Base-by-base conservation (phyloP, 352 stramenopile genomes). In the Phytophthora europaea region DNA sequence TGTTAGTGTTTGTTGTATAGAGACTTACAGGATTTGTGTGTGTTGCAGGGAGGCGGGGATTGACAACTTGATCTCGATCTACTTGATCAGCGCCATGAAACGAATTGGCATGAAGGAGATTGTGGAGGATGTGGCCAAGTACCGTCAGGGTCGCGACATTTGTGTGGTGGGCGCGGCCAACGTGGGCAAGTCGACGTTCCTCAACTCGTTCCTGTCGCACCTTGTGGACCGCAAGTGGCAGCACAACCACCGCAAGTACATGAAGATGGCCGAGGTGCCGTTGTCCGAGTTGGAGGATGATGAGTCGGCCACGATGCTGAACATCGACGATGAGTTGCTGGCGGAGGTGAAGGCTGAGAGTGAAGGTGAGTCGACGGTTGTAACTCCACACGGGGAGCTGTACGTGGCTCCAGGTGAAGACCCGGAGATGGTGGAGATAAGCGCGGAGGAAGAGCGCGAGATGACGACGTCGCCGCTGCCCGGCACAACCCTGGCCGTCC, bases 111-210 rank as follows among this genome's bases (percentile, higher is more conserved):
- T 98, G 75, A 84, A 93, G 50, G 87, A 96, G 60, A 92, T 98
- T 61, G 79, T 98, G 22, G 76, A 84, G 15, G 89, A 96, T 67
- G 80, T 96, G 34, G 84, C 84, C 64, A 94, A 94, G 70, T 82
- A 86, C 61, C 84, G 82, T 43, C 73, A 97, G 51, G 83, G 87
- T 33, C 81, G 91, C 13, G 94, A 98, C 67, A 81, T 98, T 26
- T 98, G 96, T 76, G 91, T 98, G 0, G 86, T 98, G 4, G 94
- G 94, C 36, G 91, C 93, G 7, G 94, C 93, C 18, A 98, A 98
- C 72, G 94, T 97, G 8, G 94, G 94, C 67, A 98, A 98, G 76
- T 96, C 84, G 59, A 97, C 92, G 52, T 98, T 98, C 67, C 79
- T 98, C 26, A 98, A 98, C 79, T 89, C 91, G 51, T 88, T 98